A percentile compares a stretch with the other conserved stretches of the same genome.
Conservation (phyloP, 306 rosid genomes). For the Fagus crenata region DNA sequence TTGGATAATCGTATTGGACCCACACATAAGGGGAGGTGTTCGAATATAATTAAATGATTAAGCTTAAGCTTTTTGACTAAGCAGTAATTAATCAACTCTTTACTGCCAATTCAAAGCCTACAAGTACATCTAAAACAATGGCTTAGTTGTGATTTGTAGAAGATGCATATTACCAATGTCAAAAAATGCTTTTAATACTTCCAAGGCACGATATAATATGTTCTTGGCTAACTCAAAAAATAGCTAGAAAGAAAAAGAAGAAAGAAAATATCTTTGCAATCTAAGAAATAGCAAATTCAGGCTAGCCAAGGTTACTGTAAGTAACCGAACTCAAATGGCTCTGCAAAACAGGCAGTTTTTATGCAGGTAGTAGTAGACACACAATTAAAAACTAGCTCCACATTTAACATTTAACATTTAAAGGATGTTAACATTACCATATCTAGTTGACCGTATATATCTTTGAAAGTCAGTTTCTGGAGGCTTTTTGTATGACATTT, state of each 20-base stretch:
- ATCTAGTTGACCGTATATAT: conserved; percentile 71
- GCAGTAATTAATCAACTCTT: not conserved
- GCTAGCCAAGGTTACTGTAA: not conserved
- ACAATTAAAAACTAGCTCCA: conserved; percentile 18
- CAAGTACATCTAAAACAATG: not conserved
- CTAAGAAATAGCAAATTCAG: not conserved
- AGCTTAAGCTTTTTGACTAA: not conserved
- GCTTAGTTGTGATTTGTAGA: no score
- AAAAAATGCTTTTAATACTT: not conserved
- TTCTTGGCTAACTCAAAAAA: conserved; percentile 17
- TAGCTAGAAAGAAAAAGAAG: not conserved
- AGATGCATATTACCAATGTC: not conserved
- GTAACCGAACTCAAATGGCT: not conserved
- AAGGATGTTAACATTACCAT: conserved; percentile 54
- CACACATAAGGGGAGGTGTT: no score
- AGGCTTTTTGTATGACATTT: conserved; percentile 56
- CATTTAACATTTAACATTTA: conserved; percentile 6
- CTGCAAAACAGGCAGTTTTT: not conserved
- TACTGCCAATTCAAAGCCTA: not conserved
- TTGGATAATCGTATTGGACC: no score
- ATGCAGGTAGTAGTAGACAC: not conserved
- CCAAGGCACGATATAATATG: not conserved
- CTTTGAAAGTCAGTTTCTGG: conserved; percentile 89
- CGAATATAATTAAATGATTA: no score
- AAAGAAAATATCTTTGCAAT: not conserved